These are phyloP conservation scores for Hymenoscyphus salicellus DNA, from an alignment of 2,329 filamentous ascomycete genomes.

Conservation along the genomic window DNA sequence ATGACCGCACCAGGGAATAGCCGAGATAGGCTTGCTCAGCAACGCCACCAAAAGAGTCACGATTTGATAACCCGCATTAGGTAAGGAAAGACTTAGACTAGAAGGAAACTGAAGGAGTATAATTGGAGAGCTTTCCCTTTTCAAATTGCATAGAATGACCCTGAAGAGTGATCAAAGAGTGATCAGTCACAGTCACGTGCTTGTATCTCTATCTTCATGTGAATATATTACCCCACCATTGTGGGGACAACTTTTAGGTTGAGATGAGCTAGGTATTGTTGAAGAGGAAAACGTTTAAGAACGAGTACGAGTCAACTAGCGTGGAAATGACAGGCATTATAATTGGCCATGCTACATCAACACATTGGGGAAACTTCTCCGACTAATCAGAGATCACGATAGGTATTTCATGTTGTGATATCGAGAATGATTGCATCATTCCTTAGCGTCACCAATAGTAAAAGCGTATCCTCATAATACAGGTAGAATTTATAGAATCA, in stretches of 20 bases:
- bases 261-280: background rate
- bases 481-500: background rate
- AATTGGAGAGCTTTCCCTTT: background rate
- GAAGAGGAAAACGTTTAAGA: background rate
- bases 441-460: conserved; percentile 10
- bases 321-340: background rate
- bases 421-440: conserved; percentile 16
- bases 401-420: conserved; percentile 15
- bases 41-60: conserved; percentile 12
- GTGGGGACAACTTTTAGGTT: background rate
- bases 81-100: background rate
- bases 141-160: background rate
- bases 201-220: background rate
- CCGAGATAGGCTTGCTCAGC: conserved; percentile 17
- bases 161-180: background rate
- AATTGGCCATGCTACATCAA: background rate
- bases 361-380: background rate
- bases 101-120: too few relatives aligned
- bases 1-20: conserved; percentile 11
- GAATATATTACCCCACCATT: background rate
- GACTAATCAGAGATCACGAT: background rate
- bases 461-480: background rate
- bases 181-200: background rate
- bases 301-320: background rate
- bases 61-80: background rate